Conservation (phyloP, 2,329 filamentous ascomycete genomes). For the Ceratocystiopsis minuta region DNA sequence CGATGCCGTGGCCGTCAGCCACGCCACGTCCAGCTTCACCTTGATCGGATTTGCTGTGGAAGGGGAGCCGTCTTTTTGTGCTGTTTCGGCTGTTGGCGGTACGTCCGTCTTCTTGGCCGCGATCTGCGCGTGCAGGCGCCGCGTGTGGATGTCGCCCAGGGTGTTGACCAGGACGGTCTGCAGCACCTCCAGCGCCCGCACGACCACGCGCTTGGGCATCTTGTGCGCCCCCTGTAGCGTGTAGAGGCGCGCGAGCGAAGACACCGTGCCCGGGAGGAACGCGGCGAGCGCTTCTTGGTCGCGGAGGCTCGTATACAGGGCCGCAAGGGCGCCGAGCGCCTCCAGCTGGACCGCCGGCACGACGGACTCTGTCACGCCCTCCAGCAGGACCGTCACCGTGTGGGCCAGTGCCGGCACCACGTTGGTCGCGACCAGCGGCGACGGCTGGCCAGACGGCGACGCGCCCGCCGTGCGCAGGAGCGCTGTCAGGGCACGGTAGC, state of each 20-base stretch:
- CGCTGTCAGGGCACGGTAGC: constrained; percentile 49
- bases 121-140: constrained; percentile 21
- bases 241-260: constrained; percentile 57
- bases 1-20: constrained; percentile 62
- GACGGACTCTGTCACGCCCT: constrained; percentile 46
- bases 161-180: constrained; percentile 34
- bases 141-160: constrained; percentile 38
- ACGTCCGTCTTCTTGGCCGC: constrained; percentile 10
- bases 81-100: too few species aligned
- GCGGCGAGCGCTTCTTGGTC: constrained; percentile 62
- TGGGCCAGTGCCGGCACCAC: constrained; percentile 68
- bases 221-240: constrained; percentile 45
- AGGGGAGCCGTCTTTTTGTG: background rate
- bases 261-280: constrained; percentile 78
- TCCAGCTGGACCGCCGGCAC: constrained; percentile 53
- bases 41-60: background rate
- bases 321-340: constrained; percentile 45
- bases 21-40: constrained; percentile 24
- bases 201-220: constrained; percentile 40
- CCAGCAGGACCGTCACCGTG: constrained; percentile 61
- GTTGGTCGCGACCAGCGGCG: constrained; percentile 34
- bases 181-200: constrained; percentile 41
- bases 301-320: constrained; percentile 44
- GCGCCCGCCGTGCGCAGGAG: constrained; percentile 43
- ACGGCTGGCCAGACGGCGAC: background rate